These are phyloP conservation scores for Calocybe cyanea DNA, from an alignment of 768 basidiomycete species.

Conservation along the genomic window DNA sequence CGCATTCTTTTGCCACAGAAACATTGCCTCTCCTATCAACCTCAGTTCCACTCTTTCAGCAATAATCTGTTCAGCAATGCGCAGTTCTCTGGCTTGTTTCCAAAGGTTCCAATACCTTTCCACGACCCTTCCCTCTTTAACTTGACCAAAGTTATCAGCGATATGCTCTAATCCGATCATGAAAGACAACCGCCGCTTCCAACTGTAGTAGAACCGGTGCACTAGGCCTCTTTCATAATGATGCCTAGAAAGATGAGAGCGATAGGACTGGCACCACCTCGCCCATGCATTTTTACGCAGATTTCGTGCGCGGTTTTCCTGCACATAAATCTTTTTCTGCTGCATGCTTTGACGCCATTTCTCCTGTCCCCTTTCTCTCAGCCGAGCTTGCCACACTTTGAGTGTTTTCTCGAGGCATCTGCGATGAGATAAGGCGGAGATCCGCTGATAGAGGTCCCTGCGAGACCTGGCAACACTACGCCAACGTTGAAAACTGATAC, in stretches of 20 bases:
- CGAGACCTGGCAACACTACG: slow-evolving; percentile 34
- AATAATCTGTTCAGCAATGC: slow-evolving; percentile 41
- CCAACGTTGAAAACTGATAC: slow-evolving; percentile 61
- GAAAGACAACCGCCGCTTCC: slow-evolving; percentile 44
- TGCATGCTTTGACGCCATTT: slow-evolving; percentile 73
- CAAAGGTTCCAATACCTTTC: slow-evolving; percentile 54
- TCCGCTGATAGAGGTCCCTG: slow-evolving; percentile 37
- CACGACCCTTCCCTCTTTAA: slow-evolving; percentile 31
- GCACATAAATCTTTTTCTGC: slow-evolving; percentile 58
- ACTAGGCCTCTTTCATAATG: slow-evolving; percentile 45
- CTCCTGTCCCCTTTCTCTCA: slow-evolving; percentile 51
- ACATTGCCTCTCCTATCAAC: slow-evolving; percentile 44
- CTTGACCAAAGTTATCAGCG: slow-evolving; percentile 47
- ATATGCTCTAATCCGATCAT: slow-evolving; percentile 41
- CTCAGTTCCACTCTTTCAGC: slow-evolving; percentile 42
- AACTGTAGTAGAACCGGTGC: slow-evolving; percentile 41
- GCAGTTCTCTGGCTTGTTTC: slow-evolving; percentile 43
- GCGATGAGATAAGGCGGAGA: slow-evolving; percentile 38
- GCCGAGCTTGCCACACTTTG: slow-evolving; percentile 48
- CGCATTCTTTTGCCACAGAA: slow-evolving; percentile 41
- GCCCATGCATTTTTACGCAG: slow-evolving; percentile 57
- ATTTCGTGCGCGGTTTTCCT: slow-evolving; percentile 50
- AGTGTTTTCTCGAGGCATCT: slow-evolving; percentile 42
- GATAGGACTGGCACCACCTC: slow-evolving; percentile 61
- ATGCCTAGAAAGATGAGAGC: slow-evolving; percentile 46